A percentile compares a stretch with the other conserved stretches of the same genome.
Conservation (phyloP, 1,284 basidiomycete species). For the Takashimella tepidaria region DNA sequence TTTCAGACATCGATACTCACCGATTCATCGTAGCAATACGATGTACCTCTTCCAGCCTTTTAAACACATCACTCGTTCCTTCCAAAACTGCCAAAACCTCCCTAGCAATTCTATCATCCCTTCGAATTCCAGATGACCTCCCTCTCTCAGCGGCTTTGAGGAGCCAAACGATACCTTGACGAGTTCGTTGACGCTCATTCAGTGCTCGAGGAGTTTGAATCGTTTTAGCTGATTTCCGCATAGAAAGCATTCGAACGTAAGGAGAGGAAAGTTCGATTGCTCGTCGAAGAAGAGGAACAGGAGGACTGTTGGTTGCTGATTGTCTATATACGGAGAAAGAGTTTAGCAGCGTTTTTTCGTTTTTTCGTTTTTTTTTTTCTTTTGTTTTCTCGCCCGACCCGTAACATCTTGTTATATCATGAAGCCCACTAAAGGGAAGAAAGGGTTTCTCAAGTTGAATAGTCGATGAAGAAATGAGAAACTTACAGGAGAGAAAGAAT, state of each 20-base stretch:
- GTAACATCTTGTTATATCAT: too few relatives aligned
- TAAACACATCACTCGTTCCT: conserved; percentile 56
- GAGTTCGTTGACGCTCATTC: conserved; percentile 69
- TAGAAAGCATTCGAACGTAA: conserved; percentile 55
- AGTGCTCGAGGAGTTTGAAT: conserved; percentile 63
- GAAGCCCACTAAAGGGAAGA: too few relatives aligned
- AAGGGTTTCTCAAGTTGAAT: too few relatives aligned
- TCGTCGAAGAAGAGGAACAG: conserved; percentile 68
- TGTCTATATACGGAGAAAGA: conserved; percentile 59
- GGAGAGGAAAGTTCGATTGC: conserved; percentile 65
- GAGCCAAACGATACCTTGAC: conserved; percentile 63
- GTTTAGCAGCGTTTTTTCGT: too few relatives aligned
- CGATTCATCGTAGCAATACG: conserved; percentile 71
- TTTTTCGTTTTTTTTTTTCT: too few relatives aligned
- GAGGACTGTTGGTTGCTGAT: conserved; percentile 64
- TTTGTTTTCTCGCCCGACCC: too few relatives aligned
- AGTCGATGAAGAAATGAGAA: background rate
- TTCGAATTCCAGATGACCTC: conserved; percentile 51
- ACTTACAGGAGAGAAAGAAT: conserved; percentile 52
- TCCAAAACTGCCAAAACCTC: conserved; percentile 66
- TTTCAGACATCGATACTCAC: too few relatives aligned
- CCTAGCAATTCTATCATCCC: conserved; percentile 65
- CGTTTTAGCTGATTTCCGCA: conserved; percentile 58
- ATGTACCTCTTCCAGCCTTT: conserved; percentile 61
- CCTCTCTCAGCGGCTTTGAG: conserved; percentile 56